These are phyloP conservation scores for Fusarium goolgardi DNA, from an alignment of 2,329 filamentous ascomycete species.

Conservation along the genomic window DNA sequence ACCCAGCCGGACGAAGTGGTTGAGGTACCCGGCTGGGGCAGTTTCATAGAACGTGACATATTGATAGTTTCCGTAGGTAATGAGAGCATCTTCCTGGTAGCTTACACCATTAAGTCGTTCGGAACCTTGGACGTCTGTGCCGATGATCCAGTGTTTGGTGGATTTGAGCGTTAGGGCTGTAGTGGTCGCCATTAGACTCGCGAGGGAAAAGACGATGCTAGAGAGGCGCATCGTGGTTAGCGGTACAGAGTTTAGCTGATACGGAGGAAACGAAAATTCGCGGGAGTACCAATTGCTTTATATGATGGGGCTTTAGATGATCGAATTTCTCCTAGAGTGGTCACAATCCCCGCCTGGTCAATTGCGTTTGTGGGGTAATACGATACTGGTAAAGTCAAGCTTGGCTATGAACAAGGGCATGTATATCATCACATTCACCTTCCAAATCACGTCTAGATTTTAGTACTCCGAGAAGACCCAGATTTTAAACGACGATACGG, in stretches of 20 bases:
- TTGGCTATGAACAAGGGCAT: constrained; percentile 1
- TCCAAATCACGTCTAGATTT: not conserved
- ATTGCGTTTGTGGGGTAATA: not conserved
- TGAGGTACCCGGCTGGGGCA: constrained; percentile 16
- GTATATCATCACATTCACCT: not conserved
- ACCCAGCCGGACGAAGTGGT: constrained; percentile 29
- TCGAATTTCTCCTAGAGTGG: no score
- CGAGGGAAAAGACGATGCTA: not conserved
- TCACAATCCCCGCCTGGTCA: not conserved
- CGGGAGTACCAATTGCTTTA: not conserved
- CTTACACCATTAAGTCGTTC: constrained; percentile 36
- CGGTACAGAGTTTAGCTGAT: rapidly evolving
- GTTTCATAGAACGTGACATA: constrained; percentile 38
- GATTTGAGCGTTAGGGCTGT: constrained; percentile 26
- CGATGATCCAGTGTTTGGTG: constrained; percentile 25
- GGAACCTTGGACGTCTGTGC: constrained; percentile 32
- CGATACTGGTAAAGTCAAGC: not conserved
- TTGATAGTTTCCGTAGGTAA: constrained; percentile 32
- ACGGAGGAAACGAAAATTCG: rapidly evolving
- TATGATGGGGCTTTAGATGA: not conserved
- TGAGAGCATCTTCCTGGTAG: constrained; percentile 35
- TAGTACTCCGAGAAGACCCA: rapidly evolving
- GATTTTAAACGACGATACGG: rapidly evolving
- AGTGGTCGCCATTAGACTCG: constrained; percentile 8
- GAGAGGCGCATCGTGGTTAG: constrained; percentile 8